These are phyloP conservation scores for Sporothrix curviconia DNA, from an alignment of 2,329 filamentous ascomycete genomes.

Conservation along the genomic window DNA sequence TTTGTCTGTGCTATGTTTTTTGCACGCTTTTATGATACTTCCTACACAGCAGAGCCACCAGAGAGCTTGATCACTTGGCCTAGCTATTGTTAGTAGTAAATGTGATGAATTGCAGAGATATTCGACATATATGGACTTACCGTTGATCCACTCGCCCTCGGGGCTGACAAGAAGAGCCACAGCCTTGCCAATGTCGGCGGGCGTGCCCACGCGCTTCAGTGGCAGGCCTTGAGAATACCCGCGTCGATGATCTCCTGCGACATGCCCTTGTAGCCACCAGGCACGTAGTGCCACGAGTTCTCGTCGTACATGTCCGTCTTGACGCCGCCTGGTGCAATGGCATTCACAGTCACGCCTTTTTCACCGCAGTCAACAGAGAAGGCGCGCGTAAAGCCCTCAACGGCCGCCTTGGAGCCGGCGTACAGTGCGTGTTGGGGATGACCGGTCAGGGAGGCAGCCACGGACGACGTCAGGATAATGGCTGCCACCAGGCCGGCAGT, in stretches of 20 bases:
- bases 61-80: conserved; percentile 36
- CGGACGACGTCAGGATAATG: conserved; percentile 66
- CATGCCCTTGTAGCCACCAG: conserved; percentile 47
- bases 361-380: conserved; percentile 66
- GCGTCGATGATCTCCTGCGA: conserved; percentile 46
- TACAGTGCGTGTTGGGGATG: conserved; percentile 66
- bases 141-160: conserved; percentile 60
- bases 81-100: conserved; percentile 13
- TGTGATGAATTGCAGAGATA: background rate
- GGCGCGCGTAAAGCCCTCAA: conserved; percentile 65
- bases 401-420: conserved; percentile 64
- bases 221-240: conserved; percentile 50
- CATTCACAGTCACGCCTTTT: conserved; percentile 64
- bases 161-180: conserved; percentile 49
- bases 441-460: conserved; percentile 59
- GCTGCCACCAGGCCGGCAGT: conserved; percentile 63
- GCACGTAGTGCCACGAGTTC: conserved; percentile 61
- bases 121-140: conserved; percentile 28
- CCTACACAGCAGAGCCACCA: conserved; percentile 29
- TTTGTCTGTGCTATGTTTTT: too few relatives aligned
- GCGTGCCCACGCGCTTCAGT: conserved; percentile 51
- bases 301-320: conserved; percentile 72
- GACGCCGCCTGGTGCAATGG: conserved; percentile 65
- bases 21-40: background rate
- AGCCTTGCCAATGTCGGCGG: conserved; percentile 52